These are phyloP conservation scores for Hydrangea macrophylla DNA, from an alignment of 148 eudicot species.

Conservation along the genomic window DNA sequence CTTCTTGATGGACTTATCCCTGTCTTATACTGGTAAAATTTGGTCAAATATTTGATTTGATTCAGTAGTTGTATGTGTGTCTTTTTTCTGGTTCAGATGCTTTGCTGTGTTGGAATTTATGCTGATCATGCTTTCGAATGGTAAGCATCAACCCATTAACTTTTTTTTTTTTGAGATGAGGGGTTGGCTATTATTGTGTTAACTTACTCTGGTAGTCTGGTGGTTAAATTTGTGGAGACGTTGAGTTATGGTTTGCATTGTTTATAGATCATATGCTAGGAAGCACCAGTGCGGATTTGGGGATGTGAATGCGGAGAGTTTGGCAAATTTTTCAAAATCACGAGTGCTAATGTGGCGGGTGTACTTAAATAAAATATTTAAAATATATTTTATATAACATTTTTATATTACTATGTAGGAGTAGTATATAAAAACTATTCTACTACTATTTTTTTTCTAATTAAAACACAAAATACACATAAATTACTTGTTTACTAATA, in stretches of 20 bases:
- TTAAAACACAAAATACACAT: too few relatives aligned
- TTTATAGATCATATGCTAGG: not conserved
- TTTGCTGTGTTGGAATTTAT: not conserved
- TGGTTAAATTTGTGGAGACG: not conserved
- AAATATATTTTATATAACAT: too few relatives aligned
- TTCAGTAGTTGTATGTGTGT: not conserved
- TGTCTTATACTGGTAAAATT: not conserved
- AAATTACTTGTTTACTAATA: too few relatives aligned
- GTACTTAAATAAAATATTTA: too few relatives aligned
- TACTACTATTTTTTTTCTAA: too few relatives aligned
- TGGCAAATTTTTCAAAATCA: too few relatives aligned
- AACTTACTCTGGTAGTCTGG: not conserved
- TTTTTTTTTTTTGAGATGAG: not conserved
- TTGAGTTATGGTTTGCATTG: not conserved
- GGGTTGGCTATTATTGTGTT: not conserved
- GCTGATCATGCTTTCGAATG: not conserved
- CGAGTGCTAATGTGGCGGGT: too few relatives aligned
- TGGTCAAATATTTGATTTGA: not conserved
- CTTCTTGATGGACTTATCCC: not conserved
- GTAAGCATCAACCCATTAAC: not conserved
- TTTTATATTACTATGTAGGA: too few relatives aligned
- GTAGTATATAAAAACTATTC: too few relatives aligned
- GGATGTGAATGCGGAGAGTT: too few relatives aligned
- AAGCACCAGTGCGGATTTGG: too few relatives aligned
- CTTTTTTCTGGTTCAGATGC: not conserved